A percentile compares a stretch with the other conserved stretches of the same genome.
phyloP scores from a whole-genome alignment of 805 yeast genomes.

The Myxozyma neglecta region DNA sequence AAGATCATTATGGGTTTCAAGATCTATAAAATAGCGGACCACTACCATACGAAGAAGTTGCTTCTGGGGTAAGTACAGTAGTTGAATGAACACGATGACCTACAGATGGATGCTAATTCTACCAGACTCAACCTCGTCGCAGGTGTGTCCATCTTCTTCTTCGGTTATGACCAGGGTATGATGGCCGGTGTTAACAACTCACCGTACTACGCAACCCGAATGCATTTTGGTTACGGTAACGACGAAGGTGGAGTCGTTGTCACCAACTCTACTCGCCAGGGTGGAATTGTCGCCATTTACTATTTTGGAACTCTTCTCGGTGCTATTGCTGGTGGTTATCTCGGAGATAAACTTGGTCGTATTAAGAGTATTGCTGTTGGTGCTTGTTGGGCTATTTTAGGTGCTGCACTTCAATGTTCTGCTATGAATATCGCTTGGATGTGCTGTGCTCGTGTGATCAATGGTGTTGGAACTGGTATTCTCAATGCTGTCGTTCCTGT shows the following conservation, averaged over 20 bases:
- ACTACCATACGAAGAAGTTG: slow-evolving; percentile 11
- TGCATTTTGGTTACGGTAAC: slow-evolving; percentile 17
- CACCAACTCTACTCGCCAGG: slow-evolving; percentile 36
- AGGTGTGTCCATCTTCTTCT: slow-evolving; percentile 41
- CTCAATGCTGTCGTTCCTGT: slow-evolving; percentile 57
- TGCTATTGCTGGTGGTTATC: slow-evolving; percentile 29
- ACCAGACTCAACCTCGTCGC: slow-evolving; percentile 31
- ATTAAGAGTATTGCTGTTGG: slow-evolving; percentile 57
- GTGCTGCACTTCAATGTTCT: slow-evolving; percentile 58
- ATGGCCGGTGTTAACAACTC: slow-evolving; percentile 44
- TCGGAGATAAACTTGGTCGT: slow-evolving; percentile 62
- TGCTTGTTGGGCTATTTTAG: slow-evolving; percentile 51
- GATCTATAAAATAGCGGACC: slow-evolving; percentile 15
- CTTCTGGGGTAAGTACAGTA: slow-evolving; percentile 13
- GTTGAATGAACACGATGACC: not conserved
- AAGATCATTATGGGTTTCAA: not conserved
- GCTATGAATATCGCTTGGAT: slow-evolving; percentile 55
- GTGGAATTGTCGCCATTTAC: slow-evolving; percentile 42
- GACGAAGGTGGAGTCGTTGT: slow-evolving; percentile 26
- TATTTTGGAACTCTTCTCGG: slow-evolving; percentile 39
- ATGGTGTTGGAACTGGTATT: slow-evolving; percentile 37
- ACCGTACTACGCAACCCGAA: slow-evolving; percentile 35
- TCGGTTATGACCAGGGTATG: slow-evolving; percentile 50
- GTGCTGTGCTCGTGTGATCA: slow-evolving; percentile 61
- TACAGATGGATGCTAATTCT: not conserved